Base-by-base conservation (phyloP, 441 rosid species). In the Populus trichocarpa region DNA sequence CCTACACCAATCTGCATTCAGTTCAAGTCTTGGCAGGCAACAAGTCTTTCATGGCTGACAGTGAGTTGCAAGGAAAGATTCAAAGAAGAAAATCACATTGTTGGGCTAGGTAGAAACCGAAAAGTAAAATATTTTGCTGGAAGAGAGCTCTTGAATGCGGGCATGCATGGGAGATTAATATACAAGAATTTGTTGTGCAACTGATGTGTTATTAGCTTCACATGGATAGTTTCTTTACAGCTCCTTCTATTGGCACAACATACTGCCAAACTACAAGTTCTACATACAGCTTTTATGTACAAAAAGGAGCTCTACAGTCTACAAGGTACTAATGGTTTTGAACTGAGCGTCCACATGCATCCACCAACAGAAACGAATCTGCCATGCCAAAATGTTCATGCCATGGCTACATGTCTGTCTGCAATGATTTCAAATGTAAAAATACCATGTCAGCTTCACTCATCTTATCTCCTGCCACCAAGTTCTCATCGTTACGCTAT, bases 391-490 rank as follows among this genome's bases (percentile, higher is more conserved):
- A 46, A 46, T 46, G 57, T 14, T 46, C 57, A 46, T 46, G 7
- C 20, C 57, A 46, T 46, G 20, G 57, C 57, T 46, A 46, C 53
- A 46, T 46, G 57, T 4, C 57, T 46, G 57, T 46, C 57, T 13
- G 20, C 20, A 59, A 53, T 74, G 72, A 22, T 75, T 72, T 64
- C 68, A 71, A 16, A 42, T 25, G 70, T 77, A 50, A 46, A 61
- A 10, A 26, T 35, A 33, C 38, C 73, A 42, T 65, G 33, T 67
- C 35, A 6, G 70, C 70, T 75, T 67, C 72, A 8, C 64, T 2
- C 42, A 23, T 74, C 71, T 75, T 23, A 42, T 76, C 75, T 75
- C 46, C 53, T 8, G 67, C 75, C 26, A 69, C 80, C 81, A 79
- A 61, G 46, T 67, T 50, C 69, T 25, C 67, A 50, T 61, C 25